Conservation (phyloP, 2,329 filamentous ascomycete genomes). For the Ophiostoma perfectum region DNA sequence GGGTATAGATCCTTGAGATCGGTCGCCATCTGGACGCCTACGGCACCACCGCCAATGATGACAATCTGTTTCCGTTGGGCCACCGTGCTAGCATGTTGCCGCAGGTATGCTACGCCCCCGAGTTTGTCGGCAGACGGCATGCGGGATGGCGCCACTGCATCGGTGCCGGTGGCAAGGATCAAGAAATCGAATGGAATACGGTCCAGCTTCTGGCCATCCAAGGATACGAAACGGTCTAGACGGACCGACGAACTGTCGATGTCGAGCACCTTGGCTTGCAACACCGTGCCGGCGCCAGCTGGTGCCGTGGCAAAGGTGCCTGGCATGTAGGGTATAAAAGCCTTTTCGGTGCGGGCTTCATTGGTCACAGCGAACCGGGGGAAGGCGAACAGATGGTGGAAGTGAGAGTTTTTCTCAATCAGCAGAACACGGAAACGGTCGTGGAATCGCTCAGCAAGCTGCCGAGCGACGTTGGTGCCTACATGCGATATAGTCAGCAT, state of each 20-base stretch:
- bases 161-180: slow-evolving; percentile 51
- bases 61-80: slow-evolving; percentile 39
- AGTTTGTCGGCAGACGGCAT: slow-evolving; percentile 42
- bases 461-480: slow-evolving; percentile 35
- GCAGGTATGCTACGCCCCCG: slow-evolving; percentile 40
- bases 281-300: slow-evolving; percentile 35
- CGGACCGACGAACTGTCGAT: slow-evolving; percentile 37
- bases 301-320: slow-evolving; percentile 20
- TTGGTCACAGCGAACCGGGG: slow-evolving; percentile 52
- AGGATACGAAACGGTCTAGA: slow-evolving; percentile 29
- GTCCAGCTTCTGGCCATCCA: slow-evolving; percentile 21
- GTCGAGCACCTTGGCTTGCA: slow-evolving; percentile 32
- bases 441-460: slow-evolving; percentile 44
- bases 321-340: slow-evolving; percentile 53
- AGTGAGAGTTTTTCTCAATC: slow-evolving; percentile 56
- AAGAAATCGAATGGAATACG: slow-evolving; percentile 30
- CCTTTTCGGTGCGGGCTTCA: slow-evolving; percentile 49
- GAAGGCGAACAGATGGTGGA: slow-evolving; percentile 56
- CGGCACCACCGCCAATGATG: slow-evolving; percentile 55
- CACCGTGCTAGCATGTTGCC: slow-evolving; percentile 42
- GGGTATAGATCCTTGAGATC: slow-evolving; percentile 42
- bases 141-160: slow-evolving; percentile 42
- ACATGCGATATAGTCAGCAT: not conserved
- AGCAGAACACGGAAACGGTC: slow-evolving; percentile 49
- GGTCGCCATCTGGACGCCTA: slow-evolving; percentile 31